Base-by-base conservation (phyloP, 169 alveolate species). In the Cryptosporidium parvum region DNA sequence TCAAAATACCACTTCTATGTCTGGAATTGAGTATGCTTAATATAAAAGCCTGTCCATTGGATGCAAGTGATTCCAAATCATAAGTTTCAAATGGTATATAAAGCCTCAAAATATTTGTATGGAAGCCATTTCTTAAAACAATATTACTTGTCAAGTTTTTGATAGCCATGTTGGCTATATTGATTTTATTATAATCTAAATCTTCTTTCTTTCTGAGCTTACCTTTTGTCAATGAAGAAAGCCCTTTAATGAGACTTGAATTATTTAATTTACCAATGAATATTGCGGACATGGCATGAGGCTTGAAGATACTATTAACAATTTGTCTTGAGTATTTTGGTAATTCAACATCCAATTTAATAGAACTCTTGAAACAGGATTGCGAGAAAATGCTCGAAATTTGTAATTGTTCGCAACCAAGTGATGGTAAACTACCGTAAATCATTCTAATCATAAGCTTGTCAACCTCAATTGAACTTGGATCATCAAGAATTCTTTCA, bases 1-100 rank as follows among this genome's bases (percentile, higher is more conserved):
- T 71, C 1, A 8, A 29, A 29, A 71, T 71, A 31, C 85, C 85
- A 18, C 26, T 14, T 23, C 69, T 71, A 59, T 71, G 85, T n/a
- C 33, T 52, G 51, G 85, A 71, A n/a, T 26, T 10, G 14, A 65
- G 72, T 0, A 65, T 6, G 31, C 51, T 65, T 10, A 65, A 21
- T n/a, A 65, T 52, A 21, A 65, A 65, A 0, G 33, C 2, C 1
- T 65, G 72, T 16, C 52, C n/a, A 29, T 65, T 65, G 0, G 53
- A 31, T 6, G 48, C 1, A 0, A 65, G 4, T 4, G 31, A 37
- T 10, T 35, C 18, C 52, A 65, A 3, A 44, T 65, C 72, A 2
- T 65, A 51, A 6, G 72, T 65, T 9, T 7, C 29, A 44, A 65
- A 65, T n/a, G 72, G 72, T 3, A 65, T 16, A 33, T 65, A 29